Evolutionary conservation across 495 filamentous ascomycete species (phyloP), one percentile per base, ranked within the genome.

Genomic region (Sabuloglossum arenarium): DNA sequence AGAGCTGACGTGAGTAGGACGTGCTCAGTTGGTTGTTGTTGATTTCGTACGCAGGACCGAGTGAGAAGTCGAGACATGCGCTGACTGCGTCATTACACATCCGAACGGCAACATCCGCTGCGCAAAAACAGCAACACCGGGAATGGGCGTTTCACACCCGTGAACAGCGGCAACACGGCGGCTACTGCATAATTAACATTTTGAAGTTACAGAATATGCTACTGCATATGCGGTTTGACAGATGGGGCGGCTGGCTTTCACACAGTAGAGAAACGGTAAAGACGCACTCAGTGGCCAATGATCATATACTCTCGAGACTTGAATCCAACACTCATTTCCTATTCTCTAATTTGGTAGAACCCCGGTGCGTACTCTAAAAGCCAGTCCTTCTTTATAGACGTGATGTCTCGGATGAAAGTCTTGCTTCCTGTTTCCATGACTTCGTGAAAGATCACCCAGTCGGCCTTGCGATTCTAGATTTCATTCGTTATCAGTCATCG

Each of bases 381-480:
- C 81, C 90, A 98, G 46, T 71, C 73, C 73, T 86, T 94, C 67
- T 95, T 84, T 57, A 97, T 87, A 72, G 84, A 88, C 5, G 84
- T 91, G 55, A 95, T 71, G 70, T 98, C 91, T 45, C 89, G 75
- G 56, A 98, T 94, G 60, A 82, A 97, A 0, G 77, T 88, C 72
- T 96, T 97, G 56, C 78, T 76, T 16, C 86, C 84, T 23, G 86
- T 93, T 68, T 98, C 88, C 73, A 95, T 79, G 53, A 96, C 79
- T 66, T 97, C 93, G 63, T 93, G 85, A 64, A 97, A 98, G 43
- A 98, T 79, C 10, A 98, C 89, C 91, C 91, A 98, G 61, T 97
- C 90, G 19, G 86, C 88, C 72, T 94, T 96, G 46, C 91, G 80
- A 69, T 96, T 94, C 78, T 81, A 58, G 39, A 59, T 55, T 30